Evolutionary conservation across 208 protist genomes (phyloP).

Genomic region (Crithidia acanthocephali): DNA sequence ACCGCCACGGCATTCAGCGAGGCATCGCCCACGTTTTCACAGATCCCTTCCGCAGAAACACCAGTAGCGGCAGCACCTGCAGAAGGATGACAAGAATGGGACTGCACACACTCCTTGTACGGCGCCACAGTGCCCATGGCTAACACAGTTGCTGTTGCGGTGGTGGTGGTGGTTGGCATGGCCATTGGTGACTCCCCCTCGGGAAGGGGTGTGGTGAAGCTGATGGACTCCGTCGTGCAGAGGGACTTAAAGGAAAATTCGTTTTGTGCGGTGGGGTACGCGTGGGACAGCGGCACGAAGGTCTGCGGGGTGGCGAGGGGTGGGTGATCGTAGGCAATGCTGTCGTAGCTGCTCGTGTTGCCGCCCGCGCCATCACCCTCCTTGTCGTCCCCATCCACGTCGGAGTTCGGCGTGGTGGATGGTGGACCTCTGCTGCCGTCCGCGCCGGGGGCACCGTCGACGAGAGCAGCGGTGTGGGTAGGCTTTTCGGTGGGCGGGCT

Average conservation of each 20-base stretch:
- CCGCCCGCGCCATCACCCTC: too few species aligned
- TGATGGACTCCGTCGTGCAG: not conserved
- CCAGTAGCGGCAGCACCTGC: not conserved
- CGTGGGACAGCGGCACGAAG: not conserved
- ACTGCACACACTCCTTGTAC: not conserved
- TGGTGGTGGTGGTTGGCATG: too few species aligned
- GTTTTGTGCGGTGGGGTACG: not conserved
- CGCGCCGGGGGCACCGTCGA: too few species aligned
- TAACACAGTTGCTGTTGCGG: too few species aligned
- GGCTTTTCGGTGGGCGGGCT: too few species aligned
- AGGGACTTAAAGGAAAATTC: not conserved
- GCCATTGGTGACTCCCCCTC: too few species aligned
- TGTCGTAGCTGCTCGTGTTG: not conserved
- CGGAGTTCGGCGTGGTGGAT: too few species aligned
- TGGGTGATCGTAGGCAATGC: not conserved
- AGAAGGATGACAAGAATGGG: not conserved
- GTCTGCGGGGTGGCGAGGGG: not conserved
- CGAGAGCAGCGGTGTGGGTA: too few species aligned
- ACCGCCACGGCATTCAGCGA: constrained; percentile 43
- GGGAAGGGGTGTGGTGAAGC: not conserved
- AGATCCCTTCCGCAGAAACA: not conserved
- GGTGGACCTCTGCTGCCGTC: too few species aligned
- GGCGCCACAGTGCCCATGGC: too few species aligned
- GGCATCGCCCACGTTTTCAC: not conserved
- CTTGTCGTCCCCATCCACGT: too few species aligned